Conservation (phyloP, 2,329 filamentous ascomycete species). For the Sporothrix brunneoviolacea region DNA sequence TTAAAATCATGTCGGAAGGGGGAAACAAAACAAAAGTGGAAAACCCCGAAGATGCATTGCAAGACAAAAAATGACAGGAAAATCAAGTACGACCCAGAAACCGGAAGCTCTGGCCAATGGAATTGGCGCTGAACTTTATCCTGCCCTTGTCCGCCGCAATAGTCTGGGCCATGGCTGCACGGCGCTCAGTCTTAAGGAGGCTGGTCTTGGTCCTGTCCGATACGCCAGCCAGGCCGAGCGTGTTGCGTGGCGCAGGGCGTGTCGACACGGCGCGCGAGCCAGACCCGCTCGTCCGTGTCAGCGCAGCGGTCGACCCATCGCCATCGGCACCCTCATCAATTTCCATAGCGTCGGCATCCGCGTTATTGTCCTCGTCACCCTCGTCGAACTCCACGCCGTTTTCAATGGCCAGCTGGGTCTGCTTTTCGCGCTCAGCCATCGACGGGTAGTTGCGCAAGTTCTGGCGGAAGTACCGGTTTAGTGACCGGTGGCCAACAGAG, state of each 20-base stretch:
- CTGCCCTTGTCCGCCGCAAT: slow-evolving; percentile 12
- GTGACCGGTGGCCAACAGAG: slow-evolving; percentile 80
- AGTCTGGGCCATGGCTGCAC: slow-evolving; percentile 4
- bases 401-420: slow-evolving; percentile 17
- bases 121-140: slow-evolving; percentile 15
- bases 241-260: slow-evolving; percentile 14
- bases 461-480: slow-evolving; percentile 85
- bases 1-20: too few species aligned
- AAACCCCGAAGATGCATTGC: not conserved
- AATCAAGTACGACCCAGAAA: slow-evolving; percentile 13
- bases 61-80: not conserved
- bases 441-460: slow-evolving; percentile 83
- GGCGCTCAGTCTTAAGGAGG: slow-evolving; percentile 14
- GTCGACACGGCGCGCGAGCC: slow-evolving; percentile 1
- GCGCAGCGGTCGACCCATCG: not conserved
- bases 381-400: slow-evolving; percentile 4
- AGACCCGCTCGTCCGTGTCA: not conserved
- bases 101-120: slow-evolving; percentile 17
- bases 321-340: too few species aligned
- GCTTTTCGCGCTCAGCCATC: slow-evolving; percentile 50
- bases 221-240: slow-evolving; percentile 14
- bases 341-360: not conserved
- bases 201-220: slow-evolving; percentile 11
- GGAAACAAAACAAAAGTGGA: not conserved
- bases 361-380: slow-evolving; percentile 7